Percentiles rank a stretch among this genome's conserved stretches.
phyloP scores from a whole-genome alignment of 352 stramenopile species.

The Pythium periplocum region DNA sequence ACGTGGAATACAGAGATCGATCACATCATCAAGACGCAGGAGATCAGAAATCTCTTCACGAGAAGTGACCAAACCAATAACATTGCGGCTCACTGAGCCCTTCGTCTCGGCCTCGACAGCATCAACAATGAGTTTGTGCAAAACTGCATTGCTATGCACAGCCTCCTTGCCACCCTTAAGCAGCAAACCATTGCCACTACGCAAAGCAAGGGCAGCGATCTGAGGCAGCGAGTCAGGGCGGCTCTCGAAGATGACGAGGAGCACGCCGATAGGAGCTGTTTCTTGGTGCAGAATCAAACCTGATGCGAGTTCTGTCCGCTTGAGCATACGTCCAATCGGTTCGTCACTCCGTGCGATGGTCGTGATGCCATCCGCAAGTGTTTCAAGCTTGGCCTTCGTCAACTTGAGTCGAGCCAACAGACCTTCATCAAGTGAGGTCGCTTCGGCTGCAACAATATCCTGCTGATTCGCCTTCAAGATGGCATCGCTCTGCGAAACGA shows the following conservation, averaged over 20 bases:
- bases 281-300: slow-evolving; percentile 92
- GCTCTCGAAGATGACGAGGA: slow-evolving; percentile 99
- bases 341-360: slow-evolving; percentile 86
- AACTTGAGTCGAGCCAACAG: slow-evolving; percentile 79
- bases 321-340: slow-evolving; percentile 68
- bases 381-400: slow-evolving; percentile 92
- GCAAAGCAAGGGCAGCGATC: slow-evolving; percentile 94
- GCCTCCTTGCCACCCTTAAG: slow-evolving; percentile 98
- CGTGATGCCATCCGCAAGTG: slow-evolving; percentile 92
- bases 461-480: slow-evolving; percentile 92
- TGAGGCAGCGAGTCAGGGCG: slow-evolving; percentile 95
- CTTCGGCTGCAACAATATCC: slow-evolving; percentile 86
- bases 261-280: slow-evolving; percentile 94
- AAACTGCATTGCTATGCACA: slow-evolving; percentile 80
- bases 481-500: slow-evolving; percentile 74
- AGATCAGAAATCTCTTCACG: slow-evolving; percentile 92
- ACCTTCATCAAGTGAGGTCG: slow-evolving; percentile 53
- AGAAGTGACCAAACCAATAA: slow-evolving; percentile 94
- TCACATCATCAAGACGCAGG: slow-evolving; percentile 94
- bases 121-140: slow-evolving; percentile 93
- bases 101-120: slow-evolving; percentile 86
- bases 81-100: slow-evolving; percentile 88
- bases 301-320: slow-evolving; percentile 85
- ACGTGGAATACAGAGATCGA: slow-evolving; percentile 98
- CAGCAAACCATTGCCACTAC: slow-evolving; percentile 95